Evolutionary conservation across 2,329 filamentous ascomycete genomes (phyloP).

Genomic region (Aspergillus candidus): DNA sequence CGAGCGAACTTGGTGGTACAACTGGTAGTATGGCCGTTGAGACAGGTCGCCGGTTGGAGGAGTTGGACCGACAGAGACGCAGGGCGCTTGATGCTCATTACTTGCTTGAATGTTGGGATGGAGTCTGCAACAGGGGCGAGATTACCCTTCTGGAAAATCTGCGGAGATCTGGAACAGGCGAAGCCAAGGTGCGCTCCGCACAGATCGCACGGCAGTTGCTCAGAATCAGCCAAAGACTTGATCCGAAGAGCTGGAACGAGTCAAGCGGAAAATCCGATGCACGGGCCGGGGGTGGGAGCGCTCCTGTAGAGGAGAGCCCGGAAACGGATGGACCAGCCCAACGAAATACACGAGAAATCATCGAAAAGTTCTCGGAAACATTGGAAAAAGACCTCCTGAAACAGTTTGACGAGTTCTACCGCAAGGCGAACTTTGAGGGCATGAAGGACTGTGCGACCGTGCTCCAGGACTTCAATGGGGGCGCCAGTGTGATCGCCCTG

Average conservation of each 20-base stretch:
- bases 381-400: conserved; percentile 91
- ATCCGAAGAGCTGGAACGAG: conserved; percentile 64
- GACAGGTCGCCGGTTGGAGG: conserved; percentile 88
- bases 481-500: conserved; percentile 85
- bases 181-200: conserved; percentile 90
- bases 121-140: conserved; percentile 84
- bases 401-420: conserved; percentile 96
- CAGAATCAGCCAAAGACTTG: conserved; percentile 86
- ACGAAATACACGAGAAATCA: conserved; percentile 71
- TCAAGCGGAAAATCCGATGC: conserved; percentile 49
- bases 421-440: conserved; percentile 89
- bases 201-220: conserved; percentile 89
- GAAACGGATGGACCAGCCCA: conserved; percentile 40
- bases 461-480: conserved; percentile 90
- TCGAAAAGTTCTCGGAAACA: conserved; percentile 95
- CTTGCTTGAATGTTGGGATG: conserved; percentile 92
- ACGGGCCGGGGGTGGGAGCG: conserved; percentile 21
- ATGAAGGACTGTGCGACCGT: conserved; percentile 97
- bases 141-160: conserved; percentile 84
- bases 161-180: conserved; percentile 72
- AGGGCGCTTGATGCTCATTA: conserved; percentile 91
- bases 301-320: conserved; percentile 43
- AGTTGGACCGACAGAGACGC: conserved; percentile 85
- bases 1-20: conserved; percentile 28
- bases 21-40: conserved; percentile 89